Base-by-base conservation (phyloP, 78 protist genomes). In the Dictyostelium intermedium region DNA sequence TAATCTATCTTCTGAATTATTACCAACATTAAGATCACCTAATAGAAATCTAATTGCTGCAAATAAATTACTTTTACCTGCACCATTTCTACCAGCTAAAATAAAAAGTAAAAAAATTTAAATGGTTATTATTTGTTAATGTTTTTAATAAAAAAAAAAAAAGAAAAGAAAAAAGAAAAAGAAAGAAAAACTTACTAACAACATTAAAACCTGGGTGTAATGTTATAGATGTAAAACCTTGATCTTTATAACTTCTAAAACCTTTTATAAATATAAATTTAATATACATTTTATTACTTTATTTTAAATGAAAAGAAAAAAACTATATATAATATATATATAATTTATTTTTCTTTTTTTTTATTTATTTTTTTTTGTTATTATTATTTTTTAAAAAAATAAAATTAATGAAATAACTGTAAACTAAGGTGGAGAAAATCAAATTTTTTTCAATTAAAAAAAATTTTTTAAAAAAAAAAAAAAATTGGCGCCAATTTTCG, bases 51-150 rank as follows among this genome's bases (percentile, higher is more conserved):
- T 89, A 43, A 89, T 80, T 32, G 94, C 94, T 23, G 84, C 32
- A 84, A 98, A 97, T 61, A 98, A 93, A 92, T 97, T 98, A 84
- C 91, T 80, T 80, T 98, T 98, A 47, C 99, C 99, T 5, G 82
- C 16, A 3, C 97, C 98, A 66, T 97, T 98, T 45, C 91, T 74
- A 23, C 97, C 98, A 27, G 97, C 99, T 73, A 16, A 95, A 60
- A 14, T 25, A 10, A 1, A 20, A 7, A 16, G 39, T 9, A 84
- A 6, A 74, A 94, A 94, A 78, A 70, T 11, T 61, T n/a, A n/a
- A 70, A 18, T 20, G 14, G 25, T 91, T 95, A 41, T 43, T 20
- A 23, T 50, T 76, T n/a, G n/a, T n/a, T n/a, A n/a, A n/a, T n/a
- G n/a, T n/a, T n/a, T n/a, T n/a, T n/a, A 84, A 11, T 27, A 93